Conservation (phyloP, 495 filamentous ascomycete genomes). For the Aspergillus coremiiformis region DNA sequence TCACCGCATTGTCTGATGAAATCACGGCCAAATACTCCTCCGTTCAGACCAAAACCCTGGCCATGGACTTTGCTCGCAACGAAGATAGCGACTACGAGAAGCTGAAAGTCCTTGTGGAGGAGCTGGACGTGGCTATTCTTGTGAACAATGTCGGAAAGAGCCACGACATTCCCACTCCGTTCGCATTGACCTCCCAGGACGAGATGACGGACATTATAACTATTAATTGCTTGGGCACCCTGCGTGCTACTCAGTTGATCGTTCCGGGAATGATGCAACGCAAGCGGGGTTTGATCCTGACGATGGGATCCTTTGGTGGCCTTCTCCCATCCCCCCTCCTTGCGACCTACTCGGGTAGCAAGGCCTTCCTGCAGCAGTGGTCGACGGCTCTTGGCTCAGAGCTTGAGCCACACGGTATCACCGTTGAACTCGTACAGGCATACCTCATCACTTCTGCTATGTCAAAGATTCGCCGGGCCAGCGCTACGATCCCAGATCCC, state of each 20-base stretch:
- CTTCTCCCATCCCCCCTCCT: conserved; percentile 85
- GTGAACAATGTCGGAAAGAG: conserved; percentile 97
- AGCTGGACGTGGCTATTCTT: conserved; percentile 76
- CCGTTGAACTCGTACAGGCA: conserved; percentile 77
- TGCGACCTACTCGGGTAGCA: conserved; percentile 94
- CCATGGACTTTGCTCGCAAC: conserved; percentile 87
- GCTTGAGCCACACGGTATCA: conserved; percentile 67
- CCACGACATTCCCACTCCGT: conserved; percentile 87
- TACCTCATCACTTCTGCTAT: conserved; percentile 93
- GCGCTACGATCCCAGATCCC: conserved; percentile 68
- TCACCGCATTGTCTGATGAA: conserved; percentile 66
- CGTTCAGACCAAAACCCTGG: conserved; percentile 63
- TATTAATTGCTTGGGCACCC: conserved; percentile 86
- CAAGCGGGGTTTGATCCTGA: conserved; percentile 82
- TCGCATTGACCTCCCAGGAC: conserved; percentile 63
- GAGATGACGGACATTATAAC: conserved; percentile 87
- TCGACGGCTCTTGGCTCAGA: conserved; percentile 79
- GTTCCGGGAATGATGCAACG: conserved; percentile 78
- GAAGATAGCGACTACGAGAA: conserved; percentile 66
- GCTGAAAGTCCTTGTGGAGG: conserved; percentile 56
- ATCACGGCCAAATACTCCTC: conserved; percentile 57
- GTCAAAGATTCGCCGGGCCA: conserved; percentile 83
- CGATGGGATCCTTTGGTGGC: conserved; percentile 94
- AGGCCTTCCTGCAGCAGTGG: conserved; percentile 98
- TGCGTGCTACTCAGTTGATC: conserved; percentile 77